A percentile compares a stretch with the other conserved stretches of the same genome.
Evolutionary conservation across 1,139 yeast species (phyloP).

Genomic region (Pneumocystis sp.): DNA sequence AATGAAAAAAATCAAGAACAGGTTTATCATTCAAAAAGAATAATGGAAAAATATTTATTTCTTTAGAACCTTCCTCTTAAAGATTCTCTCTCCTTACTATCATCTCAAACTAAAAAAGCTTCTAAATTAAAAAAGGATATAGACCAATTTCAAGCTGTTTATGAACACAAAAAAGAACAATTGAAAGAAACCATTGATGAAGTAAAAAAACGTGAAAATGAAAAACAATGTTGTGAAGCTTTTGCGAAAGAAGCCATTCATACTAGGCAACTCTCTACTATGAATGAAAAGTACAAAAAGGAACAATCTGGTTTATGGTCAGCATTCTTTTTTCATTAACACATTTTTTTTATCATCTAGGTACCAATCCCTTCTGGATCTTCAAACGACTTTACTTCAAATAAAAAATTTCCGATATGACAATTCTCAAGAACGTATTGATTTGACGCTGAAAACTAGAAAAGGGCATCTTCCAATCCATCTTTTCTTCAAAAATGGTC

Average conservation of each 20-base stretch:
- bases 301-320: slow-evolving; percentile 19
- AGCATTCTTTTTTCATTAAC: slow-evolving; percentile 12
- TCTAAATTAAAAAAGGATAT: slow-evolving; percentile 8
- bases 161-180: slow-evolving; percentile 19
- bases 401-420: not conserved
- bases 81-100: slow-evolving; percentile 7
- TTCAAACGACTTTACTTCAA: not conserved
- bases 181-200: slow-evolving; percentile 24
- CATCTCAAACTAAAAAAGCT: slow-evolving; percentile 4
- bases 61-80: slow-evolving; percentile 8
- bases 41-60: slow-evolving; percentile 22
- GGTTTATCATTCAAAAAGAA: not conserved
- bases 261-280: slow-evolving; percentile 6
- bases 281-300: slow-evolving; percentile 11
- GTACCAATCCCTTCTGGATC: not conserved
- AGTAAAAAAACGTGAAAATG: slow-evolving; percentile 2
- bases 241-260: slow-evolving; percentile 7
- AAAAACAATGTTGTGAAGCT: slow-evolving; percentile 2
- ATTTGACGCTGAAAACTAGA: not conserved
- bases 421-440: not conserved
- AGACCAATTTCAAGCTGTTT: not conserved
- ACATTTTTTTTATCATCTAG: slow-evolving; percentile 3
- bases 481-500: not conserved
- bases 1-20: slow-evolving; percentile 35
- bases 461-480: not conserved